phyloP scores from a whole-genome alignment of 2,329 filamentous ascomycete species.

The Colletotrichum horii region DNA sequence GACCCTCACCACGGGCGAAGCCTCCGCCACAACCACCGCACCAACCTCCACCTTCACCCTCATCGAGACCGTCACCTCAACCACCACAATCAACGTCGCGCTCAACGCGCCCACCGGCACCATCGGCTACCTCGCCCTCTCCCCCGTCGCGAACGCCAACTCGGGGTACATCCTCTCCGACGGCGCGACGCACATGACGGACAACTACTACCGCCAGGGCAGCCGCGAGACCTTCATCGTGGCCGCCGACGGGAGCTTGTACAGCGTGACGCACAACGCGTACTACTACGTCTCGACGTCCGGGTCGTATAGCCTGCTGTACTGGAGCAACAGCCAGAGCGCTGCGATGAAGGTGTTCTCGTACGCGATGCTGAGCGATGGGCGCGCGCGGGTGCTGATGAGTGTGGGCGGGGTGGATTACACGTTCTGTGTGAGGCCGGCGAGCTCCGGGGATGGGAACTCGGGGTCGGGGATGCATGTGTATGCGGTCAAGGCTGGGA shows the following conservation, averaged over 20 bases:
- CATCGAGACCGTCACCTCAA: neutral
- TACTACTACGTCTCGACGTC: neutral
- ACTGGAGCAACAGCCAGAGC: neutral
- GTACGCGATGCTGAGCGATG: neutral
- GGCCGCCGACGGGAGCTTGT: neutral
- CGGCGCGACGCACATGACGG: neutral
- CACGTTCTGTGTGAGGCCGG: neutral
- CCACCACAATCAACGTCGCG: neutral
- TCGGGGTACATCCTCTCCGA: neutral
- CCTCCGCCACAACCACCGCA: neutral
- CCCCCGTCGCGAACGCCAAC: neutral
- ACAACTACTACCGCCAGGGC: neutral
- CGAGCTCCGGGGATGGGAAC: neutral
- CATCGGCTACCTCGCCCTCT: neutral
- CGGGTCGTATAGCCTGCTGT: neutral
- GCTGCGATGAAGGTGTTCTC: neutral
- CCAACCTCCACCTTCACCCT: neutral
- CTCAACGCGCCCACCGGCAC: neutral
- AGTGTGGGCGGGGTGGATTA: fast-evolving
- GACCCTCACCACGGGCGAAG: neutral
- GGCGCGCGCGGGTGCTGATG: neutral
- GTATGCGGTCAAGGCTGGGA: neutral
- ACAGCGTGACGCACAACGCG: neutral
- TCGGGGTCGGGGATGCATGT: neutral
- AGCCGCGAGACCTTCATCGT: neutral